These are phyloP conservation scores for Talaromyces sp. DNA, from an alignment of 2,329 filamentous ascomycete species.

Conservation along the genomic window DNA sequence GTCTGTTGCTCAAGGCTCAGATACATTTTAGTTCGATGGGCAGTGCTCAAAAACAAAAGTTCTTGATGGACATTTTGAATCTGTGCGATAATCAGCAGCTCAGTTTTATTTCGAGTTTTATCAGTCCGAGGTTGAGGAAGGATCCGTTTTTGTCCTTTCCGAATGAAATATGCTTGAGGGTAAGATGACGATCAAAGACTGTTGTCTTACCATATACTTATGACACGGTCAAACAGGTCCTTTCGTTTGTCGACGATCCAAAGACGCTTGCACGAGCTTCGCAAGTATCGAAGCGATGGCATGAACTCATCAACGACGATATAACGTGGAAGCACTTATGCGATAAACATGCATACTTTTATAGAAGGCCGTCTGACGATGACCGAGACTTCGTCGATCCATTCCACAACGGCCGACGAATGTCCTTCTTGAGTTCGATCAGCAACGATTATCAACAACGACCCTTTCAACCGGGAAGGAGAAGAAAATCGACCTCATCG, in stretches of 20 bases:
- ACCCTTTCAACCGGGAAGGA: conserved; percentile 23
- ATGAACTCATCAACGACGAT: conserved; percentile 88
- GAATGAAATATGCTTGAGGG: conserved; percentile 85
- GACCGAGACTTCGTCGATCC: conserved; percentile 36
- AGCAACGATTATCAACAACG: conserved; percentile 14
- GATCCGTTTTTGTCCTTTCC: conserved; percentile 91
- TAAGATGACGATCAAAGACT: conserved; percentile 44
- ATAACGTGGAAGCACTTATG: conserved; percentile 98
- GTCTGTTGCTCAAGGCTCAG: conserved; percentile 73
- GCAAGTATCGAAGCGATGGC: conserved; percentile 93
- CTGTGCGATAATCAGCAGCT: conserved; percentile 92
- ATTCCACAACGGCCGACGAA: conserved; percentile 27
- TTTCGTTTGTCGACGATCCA: conserved; percentile 96
- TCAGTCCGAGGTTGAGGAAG: conserved; percentile 89
- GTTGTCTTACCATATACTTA: not conserved
- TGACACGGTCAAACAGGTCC: conserved; percentile 55
- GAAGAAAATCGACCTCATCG: conserved; percentile 31
- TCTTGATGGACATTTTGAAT: conserved; percentile 84
- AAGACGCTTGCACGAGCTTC: conserved; percentile 89
- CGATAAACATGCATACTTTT: conserved; percentile 94
- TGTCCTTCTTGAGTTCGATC: conserved; percentile 22
- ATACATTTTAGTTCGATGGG: conserved; percentile 76
- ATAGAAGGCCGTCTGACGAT: conserved; percentile 56
- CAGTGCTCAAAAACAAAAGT: conserved; percentile 69
- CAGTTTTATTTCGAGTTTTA: conserved; percentile 94